Percentiles rank a stretch among this genome's conserved stretches.
These are phyloP conservation scores for Yarrowia divulgata DNA, from an alignment of 805 yeast genomes.

Conservation along the genomic window DNA sequence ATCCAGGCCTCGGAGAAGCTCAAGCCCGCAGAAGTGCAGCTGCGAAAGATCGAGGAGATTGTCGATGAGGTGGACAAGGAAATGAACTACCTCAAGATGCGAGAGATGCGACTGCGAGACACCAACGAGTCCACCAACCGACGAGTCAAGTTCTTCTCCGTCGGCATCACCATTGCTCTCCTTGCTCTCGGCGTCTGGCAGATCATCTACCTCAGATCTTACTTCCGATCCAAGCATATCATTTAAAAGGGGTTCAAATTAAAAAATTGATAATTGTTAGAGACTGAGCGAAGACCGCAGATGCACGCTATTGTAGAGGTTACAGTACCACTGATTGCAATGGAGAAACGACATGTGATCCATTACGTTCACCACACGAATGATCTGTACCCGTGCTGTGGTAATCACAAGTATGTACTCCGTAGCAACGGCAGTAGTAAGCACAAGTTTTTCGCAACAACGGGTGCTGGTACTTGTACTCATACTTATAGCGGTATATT, in stretches of 20 bases:
- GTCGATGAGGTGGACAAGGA: constrained; percentile 82
- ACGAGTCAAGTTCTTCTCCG: constrained; percentile 87
- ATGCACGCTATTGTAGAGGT: no score
- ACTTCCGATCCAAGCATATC: constrained; percentile 65
- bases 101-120: constrained; percentile 94
- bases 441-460: no score
- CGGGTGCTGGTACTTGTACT: no score
- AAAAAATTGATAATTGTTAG: constrained; percentile 23
- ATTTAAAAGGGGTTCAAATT: constrained; percentile 44
- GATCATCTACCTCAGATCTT: constrained; percentile 86
- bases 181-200: constrained; percentile 90
- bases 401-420: no score
- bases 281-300: not conserved
- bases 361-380: no score
- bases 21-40: constrained; percentile 89
- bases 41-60: constrained; percentile 85
- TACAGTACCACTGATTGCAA: no score
- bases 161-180: constrained; percentile 70
- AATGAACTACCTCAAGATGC: constrained; percentile 78
- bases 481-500: no score
- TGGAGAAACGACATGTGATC: no score
- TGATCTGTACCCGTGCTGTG: no score
- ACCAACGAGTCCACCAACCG: constrained; percentile 96
- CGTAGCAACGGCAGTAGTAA: no score
- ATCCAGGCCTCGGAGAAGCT: constrained; percentile 91